A percentile compares a stretch with the other conserved stretches of the same genome.
Evolutionary conservation across 192 early-diverging fungal species (phyloP).

Genomic region (Chytriomyces sp.): DNA sequence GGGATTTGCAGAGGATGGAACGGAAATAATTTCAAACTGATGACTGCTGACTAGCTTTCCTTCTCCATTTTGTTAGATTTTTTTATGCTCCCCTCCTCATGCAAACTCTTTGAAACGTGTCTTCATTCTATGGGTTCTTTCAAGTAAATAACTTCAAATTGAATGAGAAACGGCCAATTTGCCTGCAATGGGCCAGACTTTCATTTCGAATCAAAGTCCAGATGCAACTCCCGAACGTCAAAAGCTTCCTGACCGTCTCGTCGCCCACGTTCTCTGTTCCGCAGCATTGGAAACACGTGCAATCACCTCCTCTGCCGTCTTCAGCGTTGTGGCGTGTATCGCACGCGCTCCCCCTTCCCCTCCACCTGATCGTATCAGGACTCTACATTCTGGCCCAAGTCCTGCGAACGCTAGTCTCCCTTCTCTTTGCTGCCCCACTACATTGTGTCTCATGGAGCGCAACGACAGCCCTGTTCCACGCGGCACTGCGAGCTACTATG

Average conservation of each 20-base stretch:
- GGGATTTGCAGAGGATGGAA: slow-evolving; percentile 25
- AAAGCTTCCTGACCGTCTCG: too few species aligned
- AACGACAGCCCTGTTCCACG: slow-evolving; percentile 26
- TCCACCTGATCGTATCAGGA: slow-evolving; percentile 30
- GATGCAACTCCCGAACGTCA: too few species aligned
- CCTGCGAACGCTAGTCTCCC: slow-evolving; percentile 9
- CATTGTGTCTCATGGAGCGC: slow-evolving; percentile 27
- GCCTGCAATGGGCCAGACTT: too few species aligned
- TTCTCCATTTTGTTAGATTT: too few species aligned
- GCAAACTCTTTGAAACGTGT: too few species aligned
- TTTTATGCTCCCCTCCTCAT: too few species aligned
- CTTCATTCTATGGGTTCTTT: too few species aligned
- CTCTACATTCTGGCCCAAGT: slow-evolving; percentile 4
- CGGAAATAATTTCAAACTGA: slow-evolving; percentile 28
- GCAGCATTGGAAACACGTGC: not conserved
- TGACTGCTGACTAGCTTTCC: too few species aligned
- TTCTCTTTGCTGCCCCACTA: slow-evolving; percentile 27
- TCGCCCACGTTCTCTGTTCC: slow-evolving; percentile 2
- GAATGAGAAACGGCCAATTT: too few species aligned
- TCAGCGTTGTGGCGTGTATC: slow-evolving; percentile 28
- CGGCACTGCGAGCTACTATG: slow-evolving; percentile 16
- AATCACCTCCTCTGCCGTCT: slow-evolving; percentile 28
- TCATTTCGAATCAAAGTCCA: too few species aligned
- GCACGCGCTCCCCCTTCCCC: slow-evolving; percentile 36
- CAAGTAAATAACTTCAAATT: too few species aligned